A percentile compares a stretch with the other conserved stretches of the same genome.
These are phyloP conservation scores for Abrus precatorius DNA, from an alignment of 306 rosid species.

Conservation along the genomic window DNA sequence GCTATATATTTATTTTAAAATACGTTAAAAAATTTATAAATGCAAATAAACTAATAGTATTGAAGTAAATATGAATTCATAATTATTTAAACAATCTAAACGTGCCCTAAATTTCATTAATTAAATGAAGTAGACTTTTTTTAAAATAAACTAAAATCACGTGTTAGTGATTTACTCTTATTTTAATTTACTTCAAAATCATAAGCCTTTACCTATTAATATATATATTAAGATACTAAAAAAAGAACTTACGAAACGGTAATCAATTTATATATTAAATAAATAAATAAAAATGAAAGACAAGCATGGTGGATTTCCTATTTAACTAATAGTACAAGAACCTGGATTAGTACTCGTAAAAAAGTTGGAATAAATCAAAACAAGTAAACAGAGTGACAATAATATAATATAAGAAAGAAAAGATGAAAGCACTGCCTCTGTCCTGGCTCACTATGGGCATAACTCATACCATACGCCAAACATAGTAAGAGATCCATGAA, in stretches of 20 bases:
- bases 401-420: slow-evolving; percentile 19
- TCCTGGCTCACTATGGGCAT: slow-evolving; percentile 56
- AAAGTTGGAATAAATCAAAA: slow-evolving; percentile 27
- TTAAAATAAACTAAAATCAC: not conserved
- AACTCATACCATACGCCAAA: slow-evolving; percentile 44
- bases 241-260: not conserved
- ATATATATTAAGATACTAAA: not conserved
- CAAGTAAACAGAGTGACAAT: slow-evolving; percentile 9
- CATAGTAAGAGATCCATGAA: slow-evolving; percentile 47
- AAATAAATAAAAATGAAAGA: not conserved
- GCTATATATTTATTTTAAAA: too few species aligned
- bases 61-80: too few species aligned
- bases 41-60: too few species aligned
- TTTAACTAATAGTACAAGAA: slow-evolving; percentile 16
- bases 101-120: too few species aligned
- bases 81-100: too few species aligned
- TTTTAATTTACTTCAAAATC: not conserved
- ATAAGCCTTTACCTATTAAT: not conserved
- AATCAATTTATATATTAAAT: not conserved
- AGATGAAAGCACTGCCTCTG: slow-evolving; percentile 83
- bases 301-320: slow-evolving; percentile 21
- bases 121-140: too few species aligned
- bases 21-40: too few species aligned
- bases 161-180: not conserved
- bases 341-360: slow-evolving; percentile 24